Percentiles rank a stretch among this genome's conserved stretches.
Conservation (phyloP, 441 rosid genomes). For the Populus hybrid region DNA sequence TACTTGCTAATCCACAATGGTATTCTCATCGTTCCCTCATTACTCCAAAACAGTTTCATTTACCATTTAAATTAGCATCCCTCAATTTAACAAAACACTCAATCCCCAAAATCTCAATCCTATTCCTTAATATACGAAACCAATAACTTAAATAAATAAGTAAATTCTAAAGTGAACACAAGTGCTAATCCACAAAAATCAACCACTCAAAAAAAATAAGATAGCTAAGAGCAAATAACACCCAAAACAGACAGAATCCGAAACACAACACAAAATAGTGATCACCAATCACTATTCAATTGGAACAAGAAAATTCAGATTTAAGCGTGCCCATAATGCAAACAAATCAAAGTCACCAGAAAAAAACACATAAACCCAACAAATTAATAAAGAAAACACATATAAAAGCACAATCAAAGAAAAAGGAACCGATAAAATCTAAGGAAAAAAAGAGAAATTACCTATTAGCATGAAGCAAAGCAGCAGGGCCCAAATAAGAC, state of each 20-base stretch:
- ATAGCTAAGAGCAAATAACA: not conserved
- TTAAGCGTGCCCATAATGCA: not conserved
- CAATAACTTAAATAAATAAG: not conserved
- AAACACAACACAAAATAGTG: not conserved
- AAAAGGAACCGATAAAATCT: not conserved
- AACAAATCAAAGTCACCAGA: not conserved
- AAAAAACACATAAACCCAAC: not conserved
- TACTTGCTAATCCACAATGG: not conserved
- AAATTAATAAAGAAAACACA: not conserved
- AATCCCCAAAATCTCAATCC: not conserved
- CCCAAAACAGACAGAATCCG: not conserved
- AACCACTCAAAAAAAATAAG: not conserved
- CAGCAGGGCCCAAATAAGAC: slow-evolving; percentile 91
- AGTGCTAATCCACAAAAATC: not conserved
- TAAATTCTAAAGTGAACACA: not conserved
- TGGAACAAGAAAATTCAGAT: no score
- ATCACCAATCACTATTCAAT: not conserved
- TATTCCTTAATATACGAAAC: not conserved
- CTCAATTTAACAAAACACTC: not conserved
- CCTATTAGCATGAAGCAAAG: slow-evolving; percentile 95
- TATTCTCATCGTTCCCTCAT: not conserved
- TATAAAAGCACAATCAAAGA: not conserved
- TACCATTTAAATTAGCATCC: not conserved
- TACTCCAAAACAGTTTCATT: not conserved
- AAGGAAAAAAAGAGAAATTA: slow-evolving; percentile 17